Percentiles rank a stretch among this genome's conserved stretches.
phyloP scores from a whole-genome alignment of 257 asterid genomes.

The Gentiana dahurica region DNA sequence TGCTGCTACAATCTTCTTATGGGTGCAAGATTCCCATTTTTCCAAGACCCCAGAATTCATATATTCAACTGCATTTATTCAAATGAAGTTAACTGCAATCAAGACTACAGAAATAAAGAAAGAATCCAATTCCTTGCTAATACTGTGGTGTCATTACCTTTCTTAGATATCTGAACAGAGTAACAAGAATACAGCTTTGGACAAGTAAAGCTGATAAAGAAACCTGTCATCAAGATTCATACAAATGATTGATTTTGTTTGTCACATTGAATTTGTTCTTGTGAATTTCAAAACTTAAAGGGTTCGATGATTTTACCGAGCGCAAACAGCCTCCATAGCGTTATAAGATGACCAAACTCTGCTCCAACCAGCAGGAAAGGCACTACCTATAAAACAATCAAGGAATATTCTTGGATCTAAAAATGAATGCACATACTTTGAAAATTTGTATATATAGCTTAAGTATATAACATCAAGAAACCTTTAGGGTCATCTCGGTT shows the following conservation, averaged over 20 bases:
- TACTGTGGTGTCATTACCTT: conserved; percentile 28
- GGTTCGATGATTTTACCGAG: conserved; percentile 41
- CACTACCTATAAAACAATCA: conserved; percentile 34
- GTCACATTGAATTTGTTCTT: background rate
- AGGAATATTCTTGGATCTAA: background rate
- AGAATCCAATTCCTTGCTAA: background rate
- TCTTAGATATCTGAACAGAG: conserved; percentile 39
- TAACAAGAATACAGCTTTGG: conserved; percentile 53
- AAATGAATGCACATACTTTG: background rate
- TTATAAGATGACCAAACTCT: conserved; percentile 74
- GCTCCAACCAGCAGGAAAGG: conserved; percentile 78
- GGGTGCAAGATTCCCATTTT: conserved; percentile 74
- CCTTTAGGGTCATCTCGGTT: conserved; percentile 81
- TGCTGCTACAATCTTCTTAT: conserved; percentile 65
- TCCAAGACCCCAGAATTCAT: conserved; percentile 34
- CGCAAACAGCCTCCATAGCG: conserved; percentile 73
- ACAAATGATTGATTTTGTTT: background rate
- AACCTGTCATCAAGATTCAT: conserved; percentile 35
- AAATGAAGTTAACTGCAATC: background rate
- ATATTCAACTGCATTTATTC: conserved; percentile 30
- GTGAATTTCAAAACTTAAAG: background rate
- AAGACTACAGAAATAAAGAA: background rate
- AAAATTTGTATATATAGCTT: background rate
- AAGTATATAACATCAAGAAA: conserved; percentile 11
- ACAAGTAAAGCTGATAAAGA: conserved; percentile 63